Conservation (phyloP, 257 asterid species). For the Solanum tarijense region DNA sequence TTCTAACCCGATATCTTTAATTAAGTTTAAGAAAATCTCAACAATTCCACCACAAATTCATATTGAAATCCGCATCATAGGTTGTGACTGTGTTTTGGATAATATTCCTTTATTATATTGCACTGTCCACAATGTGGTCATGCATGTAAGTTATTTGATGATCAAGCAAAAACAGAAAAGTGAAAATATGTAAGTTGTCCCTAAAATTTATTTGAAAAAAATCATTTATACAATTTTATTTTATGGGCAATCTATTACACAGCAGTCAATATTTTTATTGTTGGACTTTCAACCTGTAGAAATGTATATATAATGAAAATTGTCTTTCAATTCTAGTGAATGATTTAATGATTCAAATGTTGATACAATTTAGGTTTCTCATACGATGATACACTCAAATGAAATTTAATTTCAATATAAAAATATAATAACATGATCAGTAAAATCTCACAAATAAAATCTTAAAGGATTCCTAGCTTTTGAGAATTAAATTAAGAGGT, state of each 20-base stretch:
- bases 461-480: rapidly evolving
- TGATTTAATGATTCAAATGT: neutral
- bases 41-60: neutral
- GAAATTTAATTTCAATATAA: neutral
- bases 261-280: neutral
- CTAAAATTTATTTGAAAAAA: neutral
- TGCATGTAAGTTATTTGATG: neutral
- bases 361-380: neutral
- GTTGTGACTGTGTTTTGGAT: neutral
- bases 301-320: neutral
- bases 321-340: neutral
- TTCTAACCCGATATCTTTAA: neutral
- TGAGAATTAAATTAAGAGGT: too few relatives aligned
- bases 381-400: neutral
- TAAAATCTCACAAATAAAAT: too few relatives aligned
- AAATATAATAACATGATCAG: too few relatives aligned
- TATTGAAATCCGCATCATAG: neutral
- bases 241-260: neutral
- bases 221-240: neutral
- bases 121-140: neutral
- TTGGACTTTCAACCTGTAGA: neutral
- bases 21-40: neutral
- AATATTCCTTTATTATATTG: neutral
- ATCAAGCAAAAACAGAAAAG: neutral
- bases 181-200: neutral